These are phyloP conservation scores for Ceriops decandra DNA, from an alignment of 345 rosid species.

Conservation along the genomic window DNA sequence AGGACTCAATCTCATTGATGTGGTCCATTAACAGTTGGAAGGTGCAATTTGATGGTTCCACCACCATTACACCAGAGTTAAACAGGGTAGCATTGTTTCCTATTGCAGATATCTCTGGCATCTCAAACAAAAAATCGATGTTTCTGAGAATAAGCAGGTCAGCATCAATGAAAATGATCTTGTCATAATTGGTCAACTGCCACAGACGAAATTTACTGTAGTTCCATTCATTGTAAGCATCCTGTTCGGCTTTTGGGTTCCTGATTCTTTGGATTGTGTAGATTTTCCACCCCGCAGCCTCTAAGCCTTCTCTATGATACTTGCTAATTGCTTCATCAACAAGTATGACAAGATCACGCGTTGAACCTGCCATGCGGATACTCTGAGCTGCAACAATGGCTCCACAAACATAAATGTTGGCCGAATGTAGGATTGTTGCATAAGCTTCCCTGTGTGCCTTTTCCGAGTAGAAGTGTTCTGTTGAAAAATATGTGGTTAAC, in stretches of 20 bases:
- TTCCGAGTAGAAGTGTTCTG: slow-evolving; percentile 69
- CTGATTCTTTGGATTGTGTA: slow-evolving; percentile 70
- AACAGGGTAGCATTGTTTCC: slow-evolving; percentile 78
- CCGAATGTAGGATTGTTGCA: slow-evolving; percentile 87
- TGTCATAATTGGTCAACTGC: slow-evolving; percentile 79
- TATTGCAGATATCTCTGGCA: slow-evolving; percentile 79
- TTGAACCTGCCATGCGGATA: slow-evolving; percentile 86
- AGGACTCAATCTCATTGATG: slow-evolving; percentile 73
- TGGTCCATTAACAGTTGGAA: slow-evolving; percentile 81
- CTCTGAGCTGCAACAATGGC: slow-evolving; percentile 88
- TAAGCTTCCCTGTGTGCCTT: slow-evolving; percentile 66
- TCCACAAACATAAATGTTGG: slow-evolving; percentile 75
- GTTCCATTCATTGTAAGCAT: slow-evolving; percentile 87
- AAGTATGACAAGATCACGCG: slow-evolving; percentile 77
- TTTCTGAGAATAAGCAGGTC: slow-evolving; percentile 83
- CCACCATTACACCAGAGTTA: slow-evolving; percentile 84
- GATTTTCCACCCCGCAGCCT: slow-evolving; percentile 86
- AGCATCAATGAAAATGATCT: slow-evolving; percentile 87
- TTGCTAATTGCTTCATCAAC: slow-evolving; percentile 72
- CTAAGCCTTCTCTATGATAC: slow-evolving; percentile 64
- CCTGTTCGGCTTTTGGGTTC: slow-evolving; percentile 70
- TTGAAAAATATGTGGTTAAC: neutral
- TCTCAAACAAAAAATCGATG: slow-evolving; percentile 79
- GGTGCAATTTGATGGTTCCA: slow-evolving; percentile 81
- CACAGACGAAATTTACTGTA: slow-evolving; percentile 93